Conservation (phyloP, 257 asterid species). For the Plantago major region DNA sequence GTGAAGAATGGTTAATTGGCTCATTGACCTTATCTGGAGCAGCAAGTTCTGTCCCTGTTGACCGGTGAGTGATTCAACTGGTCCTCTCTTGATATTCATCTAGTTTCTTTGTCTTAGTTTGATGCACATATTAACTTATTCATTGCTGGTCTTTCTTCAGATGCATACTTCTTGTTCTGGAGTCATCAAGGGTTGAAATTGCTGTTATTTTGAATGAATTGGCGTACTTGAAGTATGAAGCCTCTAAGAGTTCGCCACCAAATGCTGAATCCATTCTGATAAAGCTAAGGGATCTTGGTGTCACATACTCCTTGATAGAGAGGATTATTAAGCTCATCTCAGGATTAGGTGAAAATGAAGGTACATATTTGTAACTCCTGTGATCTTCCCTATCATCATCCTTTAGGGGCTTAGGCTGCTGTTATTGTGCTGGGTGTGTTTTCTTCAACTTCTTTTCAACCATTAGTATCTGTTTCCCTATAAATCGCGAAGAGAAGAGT, state of each 20-base stretch:
- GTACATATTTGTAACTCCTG: conserved; percentile 26
- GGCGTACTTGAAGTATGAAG: conserved; percentile 76
- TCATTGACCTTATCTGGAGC: conserved; percentile 37
- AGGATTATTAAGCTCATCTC: conserved; percentile 72
- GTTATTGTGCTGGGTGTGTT: no score
- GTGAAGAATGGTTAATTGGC: conserved; percentile 78
- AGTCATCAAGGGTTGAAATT: conserved; percentile 86
- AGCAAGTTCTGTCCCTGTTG: conserved; percentile 43
- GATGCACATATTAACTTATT: conserved; percentile 4
- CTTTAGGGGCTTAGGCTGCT: no score
- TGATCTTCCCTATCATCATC: not conserved
- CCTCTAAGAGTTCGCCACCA: conserved; percentile 40
- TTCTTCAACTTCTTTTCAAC: no score
- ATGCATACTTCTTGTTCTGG: conserved; percentile 79
- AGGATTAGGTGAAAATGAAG: conserved; percentile 58
- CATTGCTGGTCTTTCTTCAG: conserved; percentile 36
- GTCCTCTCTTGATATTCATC: conserved; percentile 9
- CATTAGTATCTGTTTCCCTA: no score
- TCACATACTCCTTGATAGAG: conserved; percentile 76
- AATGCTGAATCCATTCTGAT: conserved; percentile 38
- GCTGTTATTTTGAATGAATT: conserved; percentile 85
- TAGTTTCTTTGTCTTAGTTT: not conserved
- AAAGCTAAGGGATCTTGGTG: conserved; percentile 67
- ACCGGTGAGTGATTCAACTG: conserved; percentile 42
- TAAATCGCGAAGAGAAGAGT: no score